phyloP scores from a whole-genome alignment of 768 basidiomycete species.

The Xerocomellus chrysenteron region DNA sequence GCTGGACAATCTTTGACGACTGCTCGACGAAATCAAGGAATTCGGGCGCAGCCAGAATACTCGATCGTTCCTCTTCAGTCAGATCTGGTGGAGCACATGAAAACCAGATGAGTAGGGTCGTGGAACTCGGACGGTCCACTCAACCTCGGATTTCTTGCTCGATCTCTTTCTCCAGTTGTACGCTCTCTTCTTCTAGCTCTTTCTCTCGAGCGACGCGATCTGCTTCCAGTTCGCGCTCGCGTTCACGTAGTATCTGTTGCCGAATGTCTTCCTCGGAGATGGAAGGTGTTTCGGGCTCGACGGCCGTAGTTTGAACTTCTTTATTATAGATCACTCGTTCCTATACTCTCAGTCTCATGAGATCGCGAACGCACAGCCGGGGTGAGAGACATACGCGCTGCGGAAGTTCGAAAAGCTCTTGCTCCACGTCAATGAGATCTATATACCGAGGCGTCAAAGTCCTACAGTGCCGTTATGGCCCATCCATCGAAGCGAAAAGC shows the following conservation, averaged over 20 bases:
- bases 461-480: slow-evolving; percentile 35
- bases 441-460: slow-evolving; percentile 61
- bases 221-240: slow-evolving; percentile 67
- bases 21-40: slow-evolving; percentile 93
- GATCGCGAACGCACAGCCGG: neutral
- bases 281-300: slow-evolving; percentile 53
- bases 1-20: slow-evolving; percentile 91
- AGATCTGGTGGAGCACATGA: slow-evolving; percentile 52
- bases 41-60: slow-evolving; percentile 83
- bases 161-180: slow-evolving; percentile 81
- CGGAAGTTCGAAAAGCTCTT: slow-evolving; percentile 88
- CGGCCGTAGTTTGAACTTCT: slow-evolving; percentile 73
- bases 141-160: slow-evolving; percentile 85
- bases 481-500: neutral
- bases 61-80: slow-evolving; percentile 79
- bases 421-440: slow-evolving; percentile 84
- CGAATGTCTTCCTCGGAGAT: slow-evolving; percentile 73
- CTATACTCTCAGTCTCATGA: slow-evolving; percentile 33
- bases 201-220: slow-evolving; percentile 70
- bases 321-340: slow-evolving; percentile 84
- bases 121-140: neutral
- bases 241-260: slow-evolving; percentile 58
- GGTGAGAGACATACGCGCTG: slow-evolving; percentile 57
- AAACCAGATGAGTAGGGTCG: slow-evolving; percentile 3
- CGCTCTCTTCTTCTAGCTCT: slow-evolving; percentile 79